Evolutionary conservation across 768 basidiomycete species (phyloP), one percentile per base, ranked within the genome.

Genomic region (Grammothele lineata): DNA sequence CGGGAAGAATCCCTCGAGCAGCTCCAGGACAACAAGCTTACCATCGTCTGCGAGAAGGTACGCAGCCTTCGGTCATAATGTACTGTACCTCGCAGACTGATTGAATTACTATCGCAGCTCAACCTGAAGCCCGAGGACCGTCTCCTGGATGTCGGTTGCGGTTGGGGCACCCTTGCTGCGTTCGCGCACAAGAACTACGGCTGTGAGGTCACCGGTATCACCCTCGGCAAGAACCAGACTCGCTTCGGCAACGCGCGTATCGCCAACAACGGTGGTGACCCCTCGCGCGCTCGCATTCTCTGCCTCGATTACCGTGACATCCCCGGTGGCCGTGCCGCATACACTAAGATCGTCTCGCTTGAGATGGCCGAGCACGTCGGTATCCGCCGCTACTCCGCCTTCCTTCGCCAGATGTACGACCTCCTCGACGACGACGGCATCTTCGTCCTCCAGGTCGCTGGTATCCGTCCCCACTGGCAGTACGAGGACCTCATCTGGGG

Each of bases 311-410:
- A 88, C 66, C 83, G 94, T 24, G 89, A 96, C 46, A 87, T 97
- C 56, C 90, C 92, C 27, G 77, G 80, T 24, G 76, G 82, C 46
- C 66, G 70, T 38, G 83, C 85, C 43, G 80, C 81, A 47, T 99
- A 87, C 62, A 85, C 83, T 60, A 98, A 98, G 74, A 98, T 99
- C 43, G 92, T 95, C 40, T 85, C 83, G 51, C 76, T 99, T 51
- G 96, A 99, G 66, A 98, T 98, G 95, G 95, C 95, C 15, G 96
- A 99, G 83, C 96, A 99, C 63, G 96, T 99, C 51, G 96, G 96
- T 48, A 81, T 99, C 61, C 83, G 92, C 57, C 85, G 92, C 36
- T 99, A 99, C 68, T 78, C 77, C 14, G 66, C 85, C 30, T 98
- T 95, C 81, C 75, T 98, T 55, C 74, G 77, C 30, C 92, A 98